Percentiles rank a stretch among this genome's conserved stretches.
phyloP scores from a whole-genome alignment of 1,139 yeast species.

The Yamadazyma sp. region DNA sequence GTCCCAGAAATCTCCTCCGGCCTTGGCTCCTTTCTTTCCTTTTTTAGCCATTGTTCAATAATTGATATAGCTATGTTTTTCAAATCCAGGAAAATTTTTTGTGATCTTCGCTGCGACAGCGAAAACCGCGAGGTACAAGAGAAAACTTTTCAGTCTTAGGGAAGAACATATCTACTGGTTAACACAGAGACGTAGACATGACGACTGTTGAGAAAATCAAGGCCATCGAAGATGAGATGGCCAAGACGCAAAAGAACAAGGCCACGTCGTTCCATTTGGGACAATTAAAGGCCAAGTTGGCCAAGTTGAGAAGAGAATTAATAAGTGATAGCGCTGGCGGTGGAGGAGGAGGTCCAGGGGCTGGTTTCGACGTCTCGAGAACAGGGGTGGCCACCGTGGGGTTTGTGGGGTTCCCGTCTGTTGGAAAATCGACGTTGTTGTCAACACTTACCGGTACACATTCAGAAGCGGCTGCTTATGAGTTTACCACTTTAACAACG shows the following conservation, averaged over 20 bases:
- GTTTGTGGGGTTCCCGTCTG: constrained; percentile 97
- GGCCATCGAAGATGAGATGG: constrained; percentile 94
- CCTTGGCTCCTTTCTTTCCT: constrained; percentile 50
- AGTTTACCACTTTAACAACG: constrained; percentile 94
- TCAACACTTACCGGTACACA: constrained; percentile 92
- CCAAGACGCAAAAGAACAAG: constrained; percentile 92
- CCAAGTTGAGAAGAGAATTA: constrained; percentile 89
- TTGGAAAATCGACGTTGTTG: constrained; percentile 90
- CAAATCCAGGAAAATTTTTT: constrained; percentile 1
- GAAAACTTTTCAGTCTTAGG: neutral
- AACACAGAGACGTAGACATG: constrained; percentile 29
- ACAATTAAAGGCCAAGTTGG: constrained; percentile 92
- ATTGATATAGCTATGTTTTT: neutral
- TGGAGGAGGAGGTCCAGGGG: constrained; percentile 81
- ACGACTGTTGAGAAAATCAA: constrained; percentile 89
- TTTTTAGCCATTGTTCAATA: constrained; percentile 43
- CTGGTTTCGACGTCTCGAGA: constrained; percentile 95
- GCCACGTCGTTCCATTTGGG: constrained; percentile 96
- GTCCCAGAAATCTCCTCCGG: constrained; percentile 78
- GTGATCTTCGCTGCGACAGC: constrained; percentile 2
- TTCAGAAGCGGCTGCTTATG: constrained; percentile 96
- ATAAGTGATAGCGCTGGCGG: constrained; percentile 72
- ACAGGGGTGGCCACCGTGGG: constrained; percentile 98
- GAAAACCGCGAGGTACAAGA: neutral
- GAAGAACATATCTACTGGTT: too few relatives aligned